Percentiles rank a stretch among this genome's conserved stretches.
phyloP scores from a whole-genome alignment of 495 filamentous ascomycete genomes.

The Pseudomonodictys pantanalensis region DNA sequence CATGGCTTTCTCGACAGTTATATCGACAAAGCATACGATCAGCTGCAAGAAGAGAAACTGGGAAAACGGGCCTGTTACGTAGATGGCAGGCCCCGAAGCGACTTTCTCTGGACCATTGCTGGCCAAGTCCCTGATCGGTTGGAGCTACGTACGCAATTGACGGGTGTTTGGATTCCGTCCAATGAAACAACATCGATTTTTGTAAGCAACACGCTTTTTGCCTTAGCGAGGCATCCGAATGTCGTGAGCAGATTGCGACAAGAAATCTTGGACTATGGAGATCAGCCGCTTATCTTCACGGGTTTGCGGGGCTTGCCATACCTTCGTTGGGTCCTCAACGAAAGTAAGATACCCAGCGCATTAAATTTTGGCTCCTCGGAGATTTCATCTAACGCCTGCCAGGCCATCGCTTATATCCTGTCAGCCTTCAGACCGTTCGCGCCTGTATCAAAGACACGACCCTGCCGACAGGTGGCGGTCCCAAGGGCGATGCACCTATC shows the following conservation, averaged over 20 bases:
- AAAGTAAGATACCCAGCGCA: neutral
- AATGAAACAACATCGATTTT: slow-evolving; percentile 2
- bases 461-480: neutral
- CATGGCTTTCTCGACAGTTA: neutral
- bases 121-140: neutral
- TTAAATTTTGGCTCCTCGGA: neutral
- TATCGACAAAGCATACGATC: neutral
- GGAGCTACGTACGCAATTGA: neutral
- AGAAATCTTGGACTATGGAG: neutral
- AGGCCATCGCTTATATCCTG: neutral
- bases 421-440: neutral
- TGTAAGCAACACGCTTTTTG: neutral
- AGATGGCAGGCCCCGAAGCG: neutral
- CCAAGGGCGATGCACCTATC: neutral
- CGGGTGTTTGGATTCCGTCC: neutral
- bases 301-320: neutral
- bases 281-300: neutral
- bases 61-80: neutral
- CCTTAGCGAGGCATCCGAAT: neutral
- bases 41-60: neutral
- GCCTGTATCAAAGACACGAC: neutral
- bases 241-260: neutral
- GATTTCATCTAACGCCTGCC: neutral
- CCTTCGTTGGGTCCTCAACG: neutral
- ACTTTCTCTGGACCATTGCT: neutral